Evolutionary conservation across 805 yeast genomes (phyloP).

Genomic region (Cyberlindnera sargentensis): DNA sequence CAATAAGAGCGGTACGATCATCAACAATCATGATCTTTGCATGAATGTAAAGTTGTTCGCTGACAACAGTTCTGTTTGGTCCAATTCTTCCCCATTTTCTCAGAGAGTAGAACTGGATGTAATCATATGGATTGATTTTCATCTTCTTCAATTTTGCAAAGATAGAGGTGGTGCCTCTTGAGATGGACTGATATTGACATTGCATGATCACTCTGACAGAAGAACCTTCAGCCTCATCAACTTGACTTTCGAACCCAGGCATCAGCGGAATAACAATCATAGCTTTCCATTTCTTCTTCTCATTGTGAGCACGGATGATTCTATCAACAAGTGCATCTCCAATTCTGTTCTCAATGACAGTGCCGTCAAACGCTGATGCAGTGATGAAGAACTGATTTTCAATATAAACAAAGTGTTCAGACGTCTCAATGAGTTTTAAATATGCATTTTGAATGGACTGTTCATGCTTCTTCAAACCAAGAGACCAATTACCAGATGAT

Average conservation of each 20-base stretch:
- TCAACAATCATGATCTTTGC: conserved; percentile 90
- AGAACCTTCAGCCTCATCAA: conserved; percentile 89
- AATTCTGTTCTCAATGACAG: conserved; percentile 75
- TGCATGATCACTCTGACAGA: conserved; percentile 95
- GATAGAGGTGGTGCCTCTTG: conserved; percentile 82
- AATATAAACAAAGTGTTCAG: conserved; percentile 87
- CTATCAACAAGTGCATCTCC: conserved; percentile 98
- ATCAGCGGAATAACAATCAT: conserved; percentile 86
- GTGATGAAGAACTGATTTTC: conserved; percentile 95
- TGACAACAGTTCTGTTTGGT: conserved; percentile 58
- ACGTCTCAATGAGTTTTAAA: conserved; percentile 79
- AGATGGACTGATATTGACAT: conserved; percentile 90
- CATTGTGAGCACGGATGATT: conserved; percentile 79
- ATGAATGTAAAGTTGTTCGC: conserved; percentile 91
- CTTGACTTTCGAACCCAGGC: conserved; percentile 96
- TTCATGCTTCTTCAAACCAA: conserved; percentile 80
- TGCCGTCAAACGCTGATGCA: conserved; percentile 80
- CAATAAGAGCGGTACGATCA: conserved; percentile 88
- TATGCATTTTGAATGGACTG: conserved; percentile 91
- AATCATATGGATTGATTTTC: conserved; percentile 85
- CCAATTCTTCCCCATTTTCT: conserved; percentile 96
- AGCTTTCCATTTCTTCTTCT: conserved; percentile 80
- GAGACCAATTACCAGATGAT: conserved; percentile 89
- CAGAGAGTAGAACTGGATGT: conserved; percentile 84
- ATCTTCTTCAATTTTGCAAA: conserved; percentile 71